Conservation (phyloP, 2,329 filamentous ascomycete genomes). For the Plenodomus biglobosus region DNA sequence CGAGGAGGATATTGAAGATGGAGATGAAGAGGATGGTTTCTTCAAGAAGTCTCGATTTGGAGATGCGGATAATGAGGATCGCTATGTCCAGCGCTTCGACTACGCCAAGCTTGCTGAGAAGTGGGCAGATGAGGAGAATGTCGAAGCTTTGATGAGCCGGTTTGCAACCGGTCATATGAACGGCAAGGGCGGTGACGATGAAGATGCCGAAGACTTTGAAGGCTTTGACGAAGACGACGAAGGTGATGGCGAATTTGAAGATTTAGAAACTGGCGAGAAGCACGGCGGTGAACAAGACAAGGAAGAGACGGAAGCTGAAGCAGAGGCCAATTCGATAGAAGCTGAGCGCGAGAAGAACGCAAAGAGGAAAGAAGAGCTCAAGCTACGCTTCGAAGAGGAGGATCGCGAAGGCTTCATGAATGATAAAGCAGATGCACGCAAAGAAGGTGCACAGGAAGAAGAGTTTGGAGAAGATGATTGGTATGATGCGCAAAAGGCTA, state of each 20-base stretch:
- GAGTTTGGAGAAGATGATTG: conserved; percentile 97
- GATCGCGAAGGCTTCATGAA: conserved; percentile 95
- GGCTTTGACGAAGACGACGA: conserved; percentile 62
- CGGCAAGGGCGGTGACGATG: conserved; percentile 37
- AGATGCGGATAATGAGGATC: conserved; percentile 65
- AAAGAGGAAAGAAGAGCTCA: conserved; percentile 88
- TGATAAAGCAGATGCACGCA: conserved; percentile 76
- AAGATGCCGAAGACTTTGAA: conserved; percentile 58
- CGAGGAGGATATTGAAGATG: conserved; percentile 56
- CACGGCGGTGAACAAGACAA: conserved; percentile 47
- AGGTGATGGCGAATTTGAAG: conserved; percentile 80
- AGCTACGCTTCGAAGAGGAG: conserved; percentile 93
- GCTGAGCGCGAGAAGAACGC: conserved; percentile 91
- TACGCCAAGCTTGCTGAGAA: conserved; percentile 80
- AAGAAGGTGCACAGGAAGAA: conserved; percentile 67
- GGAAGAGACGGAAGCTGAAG: conserved; percentile 41
- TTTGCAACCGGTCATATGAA: conserved; percentile 73
- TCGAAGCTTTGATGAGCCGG: conserved; percentile 71
- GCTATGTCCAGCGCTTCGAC: conserved; percentile 75
- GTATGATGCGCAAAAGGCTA: conserved; percentile 96
- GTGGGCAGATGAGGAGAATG: conserved; percentile 77
- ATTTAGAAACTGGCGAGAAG: conserved; percentile 76
- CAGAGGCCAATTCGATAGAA: conserved; percentile 64
- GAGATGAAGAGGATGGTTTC: conserved; percentile 65
- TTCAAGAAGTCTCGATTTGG: conserved; percentile 60